Percentiles rank a stretch among this genome's conserved stretches.
phyloP scores from a whole-genome alignment of 352 stramenopile species.

The Phytophthora agathidicida region DNA sequence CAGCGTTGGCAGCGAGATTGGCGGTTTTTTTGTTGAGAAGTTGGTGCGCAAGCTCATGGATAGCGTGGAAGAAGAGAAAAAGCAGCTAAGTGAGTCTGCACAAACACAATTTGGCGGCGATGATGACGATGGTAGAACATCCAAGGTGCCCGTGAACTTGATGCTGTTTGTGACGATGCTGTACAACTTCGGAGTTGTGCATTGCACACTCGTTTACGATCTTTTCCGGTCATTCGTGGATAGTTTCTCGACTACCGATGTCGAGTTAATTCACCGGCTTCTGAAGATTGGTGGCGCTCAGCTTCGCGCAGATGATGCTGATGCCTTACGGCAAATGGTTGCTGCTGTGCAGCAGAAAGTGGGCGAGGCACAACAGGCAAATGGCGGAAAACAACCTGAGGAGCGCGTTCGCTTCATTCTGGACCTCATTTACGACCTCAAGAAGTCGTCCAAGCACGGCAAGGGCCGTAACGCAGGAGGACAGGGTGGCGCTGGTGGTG shows the following conservation, averaged over 20 bases:
- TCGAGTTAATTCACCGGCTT: slow-evolving; percentile 89
- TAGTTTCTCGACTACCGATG: slow-evolving; percentile 73
- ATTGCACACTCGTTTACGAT: slow-evolving; percentile 92
- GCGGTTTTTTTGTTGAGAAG: slow-evolving; percentile 86
- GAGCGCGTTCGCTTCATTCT: slow-evolving; percentile 91
- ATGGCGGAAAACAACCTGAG: slow-evolving; percentile 36
- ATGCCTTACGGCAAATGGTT: slow-evolving; percentile 88
- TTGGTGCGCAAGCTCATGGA: slow-evolving; percentile 64
- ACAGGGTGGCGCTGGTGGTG: slow-evolving; percentile 17
- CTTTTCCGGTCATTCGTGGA: slow-evolving; percentile 85
- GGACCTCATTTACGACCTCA: slow-evolving; percentile 96
- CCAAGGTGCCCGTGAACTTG: slow-evolving; percentile 81
- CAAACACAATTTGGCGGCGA: slow-evolving; percentile 24
- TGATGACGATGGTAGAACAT: slow-evolving; percentile 39
- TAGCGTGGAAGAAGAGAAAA: slow-evolving; percentile 47
- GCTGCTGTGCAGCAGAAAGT: slow-evolving; percentile 83
- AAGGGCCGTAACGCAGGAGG: slow-evolving; percentile 53
- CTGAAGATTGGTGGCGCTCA: slow-evolving; percentile 83
- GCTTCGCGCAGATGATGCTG: slow-evolving; percentile 84
- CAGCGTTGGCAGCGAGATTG: slow-evolving; percentile 76
- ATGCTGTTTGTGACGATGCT: slow-evolving; percentile 89
- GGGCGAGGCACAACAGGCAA: slow-evolving; percentile 38
- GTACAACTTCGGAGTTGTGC: slow-evolving; percentile 91
- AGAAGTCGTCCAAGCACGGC: slow-evolving; percentile 94
- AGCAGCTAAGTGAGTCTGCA: slow-evolving; percentile 19